Evolutionary conservation across 2,329 filamentous ascomycete genomes (phyloP), one percentile per base, ranked within the genome.

Genomic region (Botryosphaeria dothidea): DNA sequence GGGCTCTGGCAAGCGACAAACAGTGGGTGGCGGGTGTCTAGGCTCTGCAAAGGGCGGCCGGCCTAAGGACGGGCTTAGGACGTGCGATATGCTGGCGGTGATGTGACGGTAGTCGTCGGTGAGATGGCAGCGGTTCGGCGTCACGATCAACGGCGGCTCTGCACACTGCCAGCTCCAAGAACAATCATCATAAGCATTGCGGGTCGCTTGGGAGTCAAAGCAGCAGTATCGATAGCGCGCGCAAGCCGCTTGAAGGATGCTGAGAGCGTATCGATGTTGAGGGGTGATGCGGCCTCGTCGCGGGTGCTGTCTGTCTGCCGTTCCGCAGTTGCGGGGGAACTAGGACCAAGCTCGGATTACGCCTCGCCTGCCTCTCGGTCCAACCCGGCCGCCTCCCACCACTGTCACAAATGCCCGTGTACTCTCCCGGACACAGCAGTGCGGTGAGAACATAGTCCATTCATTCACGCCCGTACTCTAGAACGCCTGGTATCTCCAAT

Each of bases 121-220:
- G 63, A 48, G 51, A 65, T 60, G 54, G 56, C 45, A 45, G 46
- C 34, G 45, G 63, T 58, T 43, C 45, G 54, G 63, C 52, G 49
- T 49, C 54, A 34, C 43, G 41, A 54, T 65, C 63, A 65, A 65
- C 63, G 63, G 52, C 62, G 52, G 54, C 63, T 49, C 34, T 65
- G 52, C 54, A 60, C 63, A 61, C 63, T 65, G 54, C 52, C 52
- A 65, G 63, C 63, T 60, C 46, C 63, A 65, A 8, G 41, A 23
- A 60, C 63, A 65, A 31, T 45, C 63, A 65, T 65, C 63, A 60
- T 48, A 52, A 60, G 63, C 63, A 65, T 65, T 60, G 63, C 63
- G 36, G 46, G 46, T 60, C 31, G 52, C 51, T 38, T 21, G 51
- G 31, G 31, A 41, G 29, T 19, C 27, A 31, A 27, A 23, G 43